phyloP scores from a whole-genome alignment of 371 early-diverging fungal species.

The Nematocida sp. region DNA sequence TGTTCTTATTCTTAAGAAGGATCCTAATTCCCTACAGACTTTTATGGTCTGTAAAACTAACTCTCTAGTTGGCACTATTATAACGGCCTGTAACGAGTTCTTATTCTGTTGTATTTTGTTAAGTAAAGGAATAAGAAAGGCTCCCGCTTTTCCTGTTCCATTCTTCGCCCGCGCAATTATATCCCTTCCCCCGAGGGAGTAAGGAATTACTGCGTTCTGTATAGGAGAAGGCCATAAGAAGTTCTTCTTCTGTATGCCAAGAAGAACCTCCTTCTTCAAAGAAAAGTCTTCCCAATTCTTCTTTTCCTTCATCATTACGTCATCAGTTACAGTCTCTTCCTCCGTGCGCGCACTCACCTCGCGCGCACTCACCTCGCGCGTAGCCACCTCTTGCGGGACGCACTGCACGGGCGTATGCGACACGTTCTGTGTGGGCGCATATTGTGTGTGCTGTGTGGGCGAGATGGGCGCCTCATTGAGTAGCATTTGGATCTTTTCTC shows the following conservation, averaged over 20 bases:
- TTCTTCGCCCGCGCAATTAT: constrained; percentile 81
- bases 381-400: no score
- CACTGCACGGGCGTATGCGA: no score
- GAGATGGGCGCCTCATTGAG: no score
- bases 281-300: constrained; percentile 10
- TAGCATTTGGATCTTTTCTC: constrained; percentile 26
- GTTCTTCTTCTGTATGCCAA: constrained; percentile 45
- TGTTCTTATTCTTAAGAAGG: constrained; percentile 1
- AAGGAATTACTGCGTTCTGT: constrained; percentile 29
- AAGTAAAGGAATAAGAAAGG: constrained; percentile 79
- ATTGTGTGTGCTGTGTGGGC: no score
- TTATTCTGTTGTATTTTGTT: constrained; percentile 79
- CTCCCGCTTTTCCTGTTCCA: constrained; percentile 95
- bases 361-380: no score
- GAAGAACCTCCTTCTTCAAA: constrained; percentile 37
- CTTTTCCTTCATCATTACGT: not conserved
- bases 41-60: constrained; percentile 71
- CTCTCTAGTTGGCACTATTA: constrained; percentile 90
- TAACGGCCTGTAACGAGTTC: constrained; percentile 72
- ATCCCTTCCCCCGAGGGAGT: constrained; percentile 16
- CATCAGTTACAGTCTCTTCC: not conserved
- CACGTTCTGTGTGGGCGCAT: no score
- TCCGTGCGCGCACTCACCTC: no score
- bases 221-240: constrained; percentile 52
- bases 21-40: constrained; percentile 38